Base-by-base conservation (phyloP, 192 early-diverging fungal genomes). In the Podila verticillata region DNA sequence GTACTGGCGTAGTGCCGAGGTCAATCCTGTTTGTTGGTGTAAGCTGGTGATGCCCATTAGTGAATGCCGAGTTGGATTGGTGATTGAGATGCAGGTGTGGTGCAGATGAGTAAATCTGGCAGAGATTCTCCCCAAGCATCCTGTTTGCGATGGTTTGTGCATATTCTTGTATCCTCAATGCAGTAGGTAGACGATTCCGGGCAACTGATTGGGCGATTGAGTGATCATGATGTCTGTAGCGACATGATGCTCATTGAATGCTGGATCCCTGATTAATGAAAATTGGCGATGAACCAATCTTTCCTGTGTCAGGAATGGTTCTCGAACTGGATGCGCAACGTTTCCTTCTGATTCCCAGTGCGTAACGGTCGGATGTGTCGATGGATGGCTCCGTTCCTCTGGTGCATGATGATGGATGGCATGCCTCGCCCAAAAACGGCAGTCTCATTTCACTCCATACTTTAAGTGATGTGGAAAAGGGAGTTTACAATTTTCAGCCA, bases 141-240 rank as follows among this genome's bases (percentile, higher is more conserved):
- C 39, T 44, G 1, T 44, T 44, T 44, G 13, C 13, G 17, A 44
- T 17, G 39, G 17, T 44, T 17, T 44, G 39, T 44, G 39, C 39
- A 44, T 44, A 44, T 3, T 4, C 39, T 44, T 15, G 39, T 44
- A 10, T 17, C 39, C 17, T 44, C 39, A 44, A 44, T 17, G 12
- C 39, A 15, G 15, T 17, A 4, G 12, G 13, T 44, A 91, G 82
- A 82, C 91, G 92, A 94, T 94, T 73, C 57, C 54, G 44, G 22
- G 56, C 60, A 20, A 44, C 61, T 60, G 24, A 47, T 68, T 81
- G 85, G 61, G 26, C 17, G 34, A 66, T 56, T 66, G 30, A 36
- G 29, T 64, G 17, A 66, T 47, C 31, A 49, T 9, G n/a, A 9
- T 66, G 30, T 66, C 61, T n/a, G 31, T n/a, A 35, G 5, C 61